Conservation (phyloP, 495 filamentous ascomycete genomes). For the Aspergillus wentii region DNA sequence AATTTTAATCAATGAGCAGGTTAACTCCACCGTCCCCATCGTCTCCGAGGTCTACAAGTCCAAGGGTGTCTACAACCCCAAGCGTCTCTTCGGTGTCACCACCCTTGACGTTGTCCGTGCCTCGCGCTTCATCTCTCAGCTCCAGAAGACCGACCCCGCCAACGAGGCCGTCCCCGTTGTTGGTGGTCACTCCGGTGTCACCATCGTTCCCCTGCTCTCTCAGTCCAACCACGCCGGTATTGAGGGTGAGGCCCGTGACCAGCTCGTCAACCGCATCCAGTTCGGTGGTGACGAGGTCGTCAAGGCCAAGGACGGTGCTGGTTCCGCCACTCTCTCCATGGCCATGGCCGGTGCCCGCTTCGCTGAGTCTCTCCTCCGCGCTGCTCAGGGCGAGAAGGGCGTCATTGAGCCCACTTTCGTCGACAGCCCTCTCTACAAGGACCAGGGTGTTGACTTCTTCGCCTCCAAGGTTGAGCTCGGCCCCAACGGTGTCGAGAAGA, state of each 20-base stretch:
- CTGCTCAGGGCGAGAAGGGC: conserved; percentile 88
- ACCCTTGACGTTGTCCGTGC: conserved; percentile 98
- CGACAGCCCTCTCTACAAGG: conserved; percentile 95
- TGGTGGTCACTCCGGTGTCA: conserved; percentile 95
- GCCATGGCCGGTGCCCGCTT: conserved; percentile 97
- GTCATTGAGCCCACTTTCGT: conserved; percentile 96
- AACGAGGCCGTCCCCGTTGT: conserved; percentile 93
- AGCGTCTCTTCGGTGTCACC: conserved; percentile 97
- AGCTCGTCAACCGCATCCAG: conserved; percentile 90
- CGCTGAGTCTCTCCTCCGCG: conserved; percentile 90
- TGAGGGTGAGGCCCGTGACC: conserved; percentile 63
- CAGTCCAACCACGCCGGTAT: conserved; percentile 87
- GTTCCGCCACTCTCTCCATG: conserved; percentile 98
- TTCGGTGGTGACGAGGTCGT: conserved; percentile 99
- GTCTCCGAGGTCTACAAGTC: conserved; percentile 94
- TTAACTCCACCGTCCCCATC: conserved; percentile 99
- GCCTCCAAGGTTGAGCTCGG: conserved; percentile 90
- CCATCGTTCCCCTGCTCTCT: conserved; percentile 95
- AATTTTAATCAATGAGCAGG: conserved; percentile 25
- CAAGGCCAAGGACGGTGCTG: conserved; percentile 96
- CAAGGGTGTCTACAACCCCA: conserved; percentile 93
- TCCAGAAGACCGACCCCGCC: conserved; percentile 84
- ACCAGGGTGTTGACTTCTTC: conserved; percentile 94
- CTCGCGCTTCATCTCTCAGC: conserved; percentile 90
- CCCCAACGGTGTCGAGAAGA: conserved; percentile 92